Evolutionary conservation across 345 rosid genomes (phyloP), one percentile per base, ranked within the genome.

Genomic region (Citrus inodora): DNA sequence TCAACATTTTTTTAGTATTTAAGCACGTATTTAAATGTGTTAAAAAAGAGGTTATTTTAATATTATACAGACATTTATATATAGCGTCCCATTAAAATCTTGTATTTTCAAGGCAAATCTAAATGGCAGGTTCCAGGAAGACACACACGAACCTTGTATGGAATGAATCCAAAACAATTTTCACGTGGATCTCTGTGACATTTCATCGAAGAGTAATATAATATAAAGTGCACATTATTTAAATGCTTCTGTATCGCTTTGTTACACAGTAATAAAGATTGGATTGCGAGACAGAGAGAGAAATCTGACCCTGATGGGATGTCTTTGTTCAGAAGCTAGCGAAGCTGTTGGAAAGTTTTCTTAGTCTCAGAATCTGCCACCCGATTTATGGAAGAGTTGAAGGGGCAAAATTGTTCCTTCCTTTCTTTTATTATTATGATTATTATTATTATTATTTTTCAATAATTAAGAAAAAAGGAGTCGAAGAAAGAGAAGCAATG

Each of bases 301-400:
- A 59, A 9, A 59, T n/a, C 25, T 9, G 13, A 19, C 8, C 24
- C 33, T 73, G 76, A 59, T 73, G 53, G 32, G 76, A 58, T 58
- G 53, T 58, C 53, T 59, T 22, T 14, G 65, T 16, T 28, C 32
- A 24, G 74, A 40, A 22, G n/a, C n/a, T n/a, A n/a, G 32, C 21
- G 48, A 42, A 33, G 67, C 38, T 0, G 76, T 59, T n/a, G 67
- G 59, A 59, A 65, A 65, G 33, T 59, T 73, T 37, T 51, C 46
- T 40, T 10, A 40, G 46, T 46, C 40, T 37, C 4, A 32, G 17
- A 9, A 9, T 53, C 46, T 58, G 66, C 67, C 48, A 37, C 76
- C 67, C n/a, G 76, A 58, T 58, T 59, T 73, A 73, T 35, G 76
- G 76, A 58, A n/a, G 30, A 73, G 40, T 32, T 28, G 19, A 16